phyloP scores from a whole-genome alignment of 192 early-diverging fungal genomes.

The Coemansia sp. region DNA sequence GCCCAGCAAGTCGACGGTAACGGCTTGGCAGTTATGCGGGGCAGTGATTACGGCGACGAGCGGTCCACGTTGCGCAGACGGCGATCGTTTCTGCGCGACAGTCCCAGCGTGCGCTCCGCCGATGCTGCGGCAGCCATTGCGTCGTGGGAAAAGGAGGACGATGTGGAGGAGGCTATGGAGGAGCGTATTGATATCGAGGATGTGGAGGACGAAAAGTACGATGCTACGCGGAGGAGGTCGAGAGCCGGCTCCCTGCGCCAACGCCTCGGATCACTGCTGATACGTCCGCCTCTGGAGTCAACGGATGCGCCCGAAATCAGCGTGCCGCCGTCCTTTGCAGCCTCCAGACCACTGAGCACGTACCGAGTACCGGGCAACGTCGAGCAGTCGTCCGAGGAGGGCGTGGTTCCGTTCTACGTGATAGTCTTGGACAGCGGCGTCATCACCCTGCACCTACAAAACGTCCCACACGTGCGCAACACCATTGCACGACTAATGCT shows the following conservation, averaged over 20 bases:
- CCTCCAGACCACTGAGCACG: neutral
- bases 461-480: constrained; percentile 40
- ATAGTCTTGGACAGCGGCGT: constrained; percentile 39
- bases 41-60: constrained; percentile 12
- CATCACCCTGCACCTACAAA: constrained; percentile 34
- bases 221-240: too few species aligned
- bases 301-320: constrained; percentile 2
- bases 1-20: too few species aligned
- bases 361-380: too few species aligned
- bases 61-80: neutral
- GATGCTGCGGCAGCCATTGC: too few species aligned
- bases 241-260: neutral
- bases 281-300: neutral
- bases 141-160: too few species aligned
- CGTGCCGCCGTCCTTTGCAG: neutral
- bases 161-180: too few species aligned
- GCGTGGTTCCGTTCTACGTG: constrained; percentile 40
- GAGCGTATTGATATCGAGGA: too few species aligned
- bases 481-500: constrained; percentile 57
- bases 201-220: too few species aligned
- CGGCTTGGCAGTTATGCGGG: too few species aligned
- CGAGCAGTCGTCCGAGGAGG: constrained; percentile 29
- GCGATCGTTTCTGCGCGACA: neutral
- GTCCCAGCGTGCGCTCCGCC: too few species aligned
- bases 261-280: neutral